These are phyloP conservation scores for Chrysosporium queenslandicum DNA, from an alignment of 2,329 filamentous ascomycete species.

Conservation along the genomic window DNA sequence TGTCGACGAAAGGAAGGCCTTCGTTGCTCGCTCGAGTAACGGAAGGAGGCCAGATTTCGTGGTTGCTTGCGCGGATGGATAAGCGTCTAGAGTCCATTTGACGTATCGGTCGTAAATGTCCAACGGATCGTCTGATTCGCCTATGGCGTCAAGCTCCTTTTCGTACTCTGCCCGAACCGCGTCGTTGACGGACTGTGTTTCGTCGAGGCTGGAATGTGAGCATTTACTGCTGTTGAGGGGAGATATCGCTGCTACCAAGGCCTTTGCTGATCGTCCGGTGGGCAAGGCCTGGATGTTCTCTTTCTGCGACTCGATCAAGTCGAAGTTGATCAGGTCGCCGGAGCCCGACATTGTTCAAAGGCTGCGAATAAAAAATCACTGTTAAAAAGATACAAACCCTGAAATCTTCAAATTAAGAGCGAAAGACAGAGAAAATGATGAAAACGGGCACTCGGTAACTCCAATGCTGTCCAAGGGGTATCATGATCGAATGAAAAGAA, in stretches of 20 bases:
- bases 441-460: not conserved
- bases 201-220: slow-evolving; percentile 55
- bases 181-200: slow-evolving; percentile 69
- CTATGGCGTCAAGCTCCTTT: slow-evolving; percentile 63
- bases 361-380: not conserved
- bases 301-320: slow-evolving; percentile 91
- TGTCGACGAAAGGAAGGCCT: slow-evolving; percentile 68
- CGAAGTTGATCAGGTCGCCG: slow-evolving; percentile 53
- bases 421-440: not conserved
- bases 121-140: slow-evolving; percentile 86
- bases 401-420: not conserved
- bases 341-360: slow-evolving; percentile 31
- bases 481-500: not conserved
- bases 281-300: slow-evolving; percentile 95
- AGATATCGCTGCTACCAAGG: slow-evolving; percentile 67
- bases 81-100: slow-evolving; percentile 90
- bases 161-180: slow-evolving; percentile 75
- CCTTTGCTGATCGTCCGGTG: slow-evolving; percentile 76
- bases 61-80: slow-evolving; percentile 86
- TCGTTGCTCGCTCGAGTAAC: slow-evolving; percentile 85
- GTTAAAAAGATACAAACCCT: not conserved
- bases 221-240: slow-evolving; percentile 44
- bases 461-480: slow-evolving; percentile 3
- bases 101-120: slow-evolving; percentile 96
- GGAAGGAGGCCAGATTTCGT: slow-evolving; percentile 80